Evolutionary conservation across 1,284 basidiomycete species (phyloP).

Genomic region (Stereum hirsutum): DNA sequence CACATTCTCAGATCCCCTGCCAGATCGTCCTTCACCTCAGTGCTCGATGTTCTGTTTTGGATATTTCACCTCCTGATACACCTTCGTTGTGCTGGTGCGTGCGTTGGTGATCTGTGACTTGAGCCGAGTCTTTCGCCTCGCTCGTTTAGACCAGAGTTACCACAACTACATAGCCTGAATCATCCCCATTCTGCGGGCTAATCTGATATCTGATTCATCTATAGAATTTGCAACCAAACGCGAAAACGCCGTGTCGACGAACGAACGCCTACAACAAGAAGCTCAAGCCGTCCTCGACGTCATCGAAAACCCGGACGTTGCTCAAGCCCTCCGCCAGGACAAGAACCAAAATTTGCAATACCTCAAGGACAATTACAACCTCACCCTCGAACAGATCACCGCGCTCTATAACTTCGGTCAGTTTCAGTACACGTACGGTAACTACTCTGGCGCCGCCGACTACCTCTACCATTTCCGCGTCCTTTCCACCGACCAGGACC

Average conservation of each 20-base stretch:
- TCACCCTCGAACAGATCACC: conserved; percentile 91
- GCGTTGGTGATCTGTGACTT: too few relatives aligned
- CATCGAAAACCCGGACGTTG: conserved; percentile 95
- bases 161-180: too few relatives aligned
- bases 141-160: too few relatives aligned
- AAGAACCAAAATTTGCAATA: conserved; percentile 95
- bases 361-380: conserved; percentile 92
- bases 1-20: too few relatives aligned
- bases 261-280: conserved; percentile 80
- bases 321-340: conserved; percentile 84
- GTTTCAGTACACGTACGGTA: conserved; percentile 96
- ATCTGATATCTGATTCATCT: too few relatives aligned
- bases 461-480: conserved; percentile 99
- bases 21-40: too few relatives aligned
- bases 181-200: too few relatives aligned
- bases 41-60: too few relatives aligned
- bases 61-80: too few relatives aligned
- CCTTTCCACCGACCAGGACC: conserved; percentile 86
- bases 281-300: conserved; percentile 92
- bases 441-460: conserved; percentile 93
- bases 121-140: too few relatives aligned
- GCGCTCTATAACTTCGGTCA: conserved; percentile 97
- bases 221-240: conserved; percentile 78
- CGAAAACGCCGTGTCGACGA: conserved; percentile 74
- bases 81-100: too few relatives aligned